Evolutionary conservation across 345 rosid species (phyloP).

Genomic region (Raphanus sativus): DNA sequence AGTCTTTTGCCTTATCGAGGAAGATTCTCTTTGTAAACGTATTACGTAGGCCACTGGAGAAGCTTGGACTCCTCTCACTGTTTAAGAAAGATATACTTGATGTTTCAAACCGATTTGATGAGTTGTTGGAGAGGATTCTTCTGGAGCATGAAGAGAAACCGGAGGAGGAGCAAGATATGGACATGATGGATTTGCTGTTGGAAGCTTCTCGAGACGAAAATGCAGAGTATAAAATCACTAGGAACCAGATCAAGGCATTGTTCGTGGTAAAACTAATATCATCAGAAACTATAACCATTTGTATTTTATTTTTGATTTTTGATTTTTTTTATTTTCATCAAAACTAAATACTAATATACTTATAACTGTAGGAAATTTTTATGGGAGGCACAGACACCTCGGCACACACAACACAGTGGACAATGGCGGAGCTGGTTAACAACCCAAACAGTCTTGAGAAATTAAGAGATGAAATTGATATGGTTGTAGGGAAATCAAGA

Average conservation of each 20-base stretch:
- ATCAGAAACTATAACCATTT: no score
- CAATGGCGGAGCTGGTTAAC: slow-evolving; percentile 4
- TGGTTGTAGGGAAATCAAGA: not conserved
- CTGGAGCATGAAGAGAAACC: not conserved
- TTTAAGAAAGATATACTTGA: not conserved
- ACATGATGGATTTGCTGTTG: not conserved
- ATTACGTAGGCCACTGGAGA: not conserved
- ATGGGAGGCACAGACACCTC: not conserved
- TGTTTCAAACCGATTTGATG: not conserved
- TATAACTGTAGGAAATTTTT: not conserved
- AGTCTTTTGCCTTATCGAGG: not conserved
- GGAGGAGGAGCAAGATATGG: not conserved
- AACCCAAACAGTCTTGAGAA: not conserved
- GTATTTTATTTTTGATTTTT: no score
- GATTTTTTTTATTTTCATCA: no score
- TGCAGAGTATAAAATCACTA: not conserved
- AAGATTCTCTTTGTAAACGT: not conserved
- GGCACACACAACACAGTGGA: not conserved
- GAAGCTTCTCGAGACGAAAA: not conserved
- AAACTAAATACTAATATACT: not conserved
- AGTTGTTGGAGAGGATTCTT: not conserved
- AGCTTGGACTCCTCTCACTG: not conserved
- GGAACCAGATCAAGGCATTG: not conserved
- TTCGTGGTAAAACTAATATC: not conserved
- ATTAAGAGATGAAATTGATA: not conserved